Evolutionary conservation across 73 alveolate species (phyloP).

Genomic region (Tetrahymena elliotti): DNA sequence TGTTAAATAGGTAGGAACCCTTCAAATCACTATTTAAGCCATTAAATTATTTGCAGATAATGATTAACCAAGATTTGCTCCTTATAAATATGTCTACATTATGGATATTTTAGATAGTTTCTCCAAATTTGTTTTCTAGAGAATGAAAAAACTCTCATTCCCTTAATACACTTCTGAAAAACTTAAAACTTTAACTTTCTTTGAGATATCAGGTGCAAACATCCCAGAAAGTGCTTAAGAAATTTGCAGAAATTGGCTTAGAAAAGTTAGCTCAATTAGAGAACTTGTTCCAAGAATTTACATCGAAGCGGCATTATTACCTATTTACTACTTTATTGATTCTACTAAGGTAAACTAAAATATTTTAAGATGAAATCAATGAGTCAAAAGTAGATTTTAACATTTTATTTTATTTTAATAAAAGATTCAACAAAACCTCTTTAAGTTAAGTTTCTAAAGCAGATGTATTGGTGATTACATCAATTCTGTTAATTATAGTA

Average conservation of each 20-base stretch:
- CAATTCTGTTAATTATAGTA: neutral
- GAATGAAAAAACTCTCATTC: conserved; percentile 83
- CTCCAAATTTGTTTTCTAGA: conserved; percentile 77
- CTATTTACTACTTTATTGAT: conserved; percentile 52
- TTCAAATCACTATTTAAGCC: conserved; percentile 86
- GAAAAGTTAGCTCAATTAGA: conserved; percentile 89
- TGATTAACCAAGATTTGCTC: conserved; percentile 88
- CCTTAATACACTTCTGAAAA: conserved; percentile 51
- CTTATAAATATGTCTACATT: conserved; percentile 83
- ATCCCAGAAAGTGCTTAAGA: conserved; percentile 86
- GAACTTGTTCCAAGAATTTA: conserved; percentile 93
- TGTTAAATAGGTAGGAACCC: conserved; percentile 70
- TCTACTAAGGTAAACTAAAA: conserved; percentile 10
- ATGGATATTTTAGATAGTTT: conserved; percentile 90
- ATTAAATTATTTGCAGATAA: conserved; percentile 90
- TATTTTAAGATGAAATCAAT: neutral
- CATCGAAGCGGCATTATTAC: conserved; percentile 85
- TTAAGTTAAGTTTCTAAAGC: conserved; percentile 6
- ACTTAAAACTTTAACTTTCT: conserved; percentile 47
- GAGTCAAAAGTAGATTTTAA: neutral
- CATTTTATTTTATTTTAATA: neutral
- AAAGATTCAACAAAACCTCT: neutral
- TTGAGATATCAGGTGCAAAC: conserved; percentile 69
- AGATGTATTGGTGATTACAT: conserved; percentile 44
- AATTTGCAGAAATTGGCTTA: conserved; percentile 86